Base-by-base conservation (phyloP, 768 basidiomycete genomes). In the Kwoniella europaea region DNA sequence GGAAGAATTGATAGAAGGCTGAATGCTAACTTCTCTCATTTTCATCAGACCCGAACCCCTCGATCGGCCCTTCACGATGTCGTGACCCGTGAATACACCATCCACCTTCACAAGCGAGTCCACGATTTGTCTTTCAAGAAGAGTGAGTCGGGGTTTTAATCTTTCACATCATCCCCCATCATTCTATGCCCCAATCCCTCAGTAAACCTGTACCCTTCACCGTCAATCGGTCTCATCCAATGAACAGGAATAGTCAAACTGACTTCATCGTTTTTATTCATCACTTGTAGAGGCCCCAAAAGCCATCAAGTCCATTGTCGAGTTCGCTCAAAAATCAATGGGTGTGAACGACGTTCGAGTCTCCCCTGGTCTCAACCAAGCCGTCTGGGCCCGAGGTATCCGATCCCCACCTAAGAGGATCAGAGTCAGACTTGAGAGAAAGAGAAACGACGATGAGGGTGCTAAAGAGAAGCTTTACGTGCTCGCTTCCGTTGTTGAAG, bases 401-500 rank as follows among this genome's bases (percentile, higher is more conserved):
- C 95, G 95, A 88, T 90, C 89, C 69, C 92, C 94, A 41, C 97
- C 96, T 35, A 91, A 92, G 82, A 88, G 97, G 75, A 86, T 98
- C 85, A 88, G 97, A 68, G 90, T 99, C 61, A 91, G 93, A 84
- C 91, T 98, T 70, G 94, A 97, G 88, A 92, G 96, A 80, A 96
- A 95, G 87, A 92, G 97, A 81, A 98, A 98, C 85, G 96, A 99
- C 85, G 95, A 98, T 79, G 96, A 99, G 88, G 91, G 91, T 79
- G 96, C 97, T 69, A 97, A 95, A 87, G 95, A 96, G 88, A 97
- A 95, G 87, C 91, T 97, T 67, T 98, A 86, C 88, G 95, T 92
- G 41, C 93, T 94, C 84, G 94, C 92, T 74, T 89, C 89, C 69
- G 88, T 92, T 82, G 90, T 97, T 67, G 87, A 89, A 57, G 92